A percentile compares a stretch with the other conserved stretches of the same genome.
Conservation (phyloP, 2,329 filamentous ascomycete species). For the Hymenoscyphus infarciens region DNA sequence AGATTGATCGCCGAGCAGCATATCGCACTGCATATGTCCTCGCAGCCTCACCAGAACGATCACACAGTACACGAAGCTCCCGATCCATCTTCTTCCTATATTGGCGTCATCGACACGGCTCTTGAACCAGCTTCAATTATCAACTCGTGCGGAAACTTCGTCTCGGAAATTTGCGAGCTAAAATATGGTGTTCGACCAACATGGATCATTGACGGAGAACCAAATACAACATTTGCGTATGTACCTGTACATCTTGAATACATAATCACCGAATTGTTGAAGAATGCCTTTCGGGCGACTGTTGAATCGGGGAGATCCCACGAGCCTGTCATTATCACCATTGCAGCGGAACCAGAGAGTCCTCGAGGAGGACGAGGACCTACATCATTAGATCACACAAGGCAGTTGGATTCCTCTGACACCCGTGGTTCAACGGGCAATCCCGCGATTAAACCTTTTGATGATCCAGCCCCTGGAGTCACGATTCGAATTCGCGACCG, state of each 20-base stretch:
- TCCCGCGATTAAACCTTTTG: conserved; percentile 50
- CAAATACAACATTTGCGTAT: conserved; percentile 85
- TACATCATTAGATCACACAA: neutral
- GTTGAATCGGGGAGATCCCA: conserved; percentile 77
- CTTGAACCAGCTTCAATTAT: conserved; percentile 79
- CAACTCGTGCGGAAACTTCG: conserved; percentile 80
- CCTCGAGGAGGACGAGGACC: conserved; percentile 10
- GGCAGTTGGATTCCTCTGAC: neutral
- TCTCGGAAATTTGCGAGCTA: conserved; percentile 93
- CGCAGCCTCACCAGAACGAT: conserved; percentile 66
- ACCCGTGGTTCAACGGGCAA: conserved; percentile 20
- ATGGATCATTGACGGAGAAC: conserved; percentile 78
- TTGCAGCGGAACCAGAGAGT: conserved; percentile 59
- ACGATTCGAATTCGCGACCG: conserved; percentile 94
- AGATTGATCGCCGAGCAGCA: conserved; percentile 94
- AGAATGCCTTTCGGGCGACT: conserved; percentile 93
- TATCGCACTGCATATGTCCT: conserved; percentile 78
- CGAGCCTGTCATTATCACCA: conserved; percentile 87
- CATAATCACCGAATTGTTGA: conserved; percentile 92
- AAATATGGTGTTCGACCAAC: conserved; percentile 87
- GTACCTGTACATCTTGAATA: conserved; percentile 97
- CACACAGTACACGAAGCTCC: conserved; percentile 47
- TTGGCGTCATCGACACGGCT: conserved; percentile 92
- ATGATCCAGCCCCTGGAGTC: conserved; percentile 73
- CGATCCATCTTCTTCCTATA: conserved; percentile 61